Percentiles rank a stretch among this genome's conserved stretches.
These are phyloP conservation scores for Furcasterigmium sp. DNA, from an alignment of 2,329 filamentous ascomycete genomes.

Conservation along the genomic window DNA sequence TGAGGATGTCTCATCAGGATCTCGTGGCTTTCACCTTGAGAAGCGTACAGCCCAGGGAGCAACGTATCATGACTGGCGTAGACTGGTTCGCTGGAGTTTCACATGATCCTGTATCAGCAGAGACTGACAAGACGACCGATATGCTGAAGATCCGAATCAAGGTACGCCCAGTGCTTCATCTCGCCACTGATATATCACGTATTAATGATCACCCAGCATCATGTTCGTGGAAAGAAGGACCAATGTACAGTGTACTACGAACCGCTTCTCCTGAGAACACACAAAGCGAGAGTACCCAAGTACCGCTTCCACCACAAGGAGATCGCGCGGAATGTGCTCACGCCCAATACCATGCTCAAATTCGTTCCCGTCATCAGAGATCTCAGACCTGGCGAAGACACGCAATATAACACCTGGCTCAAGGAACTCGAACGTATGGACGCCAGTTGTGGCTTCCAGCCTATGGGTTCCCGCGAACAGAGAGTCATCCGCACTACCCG, in stretches of 20 bases:
- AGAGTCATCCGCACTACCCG: constrained; percentile 43
- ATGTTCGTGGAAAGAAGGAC: constrained; percentile 37
- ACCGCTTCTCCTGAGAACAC: constrained; percentile 42
- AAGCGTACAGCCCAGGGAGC: constrained; percentile 34
- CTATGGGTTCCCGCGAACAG: constrained; percentile 41
- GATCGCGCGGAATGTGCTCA: constrained; percentile 54
- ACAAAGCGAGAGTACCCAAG: constrained; percentile 46
- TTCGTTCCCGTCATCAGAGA: constrained; percentile 57
- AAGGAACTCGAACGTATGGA: constrained; percentile 54
- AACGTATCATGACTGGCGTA: constrained; percentile 32
- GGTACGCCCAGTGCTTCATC: constrained; percentile 23
- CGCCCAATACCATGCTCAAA: constrained; percentile 54
- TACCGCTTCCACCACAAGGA: constrained; percentile 57
- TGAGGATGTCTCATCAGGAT: constrained; percentile 38
- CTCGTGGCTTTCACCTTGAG: constrained; percentile 40
- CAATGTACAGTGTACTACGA: constrained; percentile 34
- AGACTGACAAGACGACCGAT: constrained; percentile 24
- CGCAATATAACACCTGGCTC: constrained; percentile 50
- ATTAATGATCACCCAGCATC: constrained; percentile 28
- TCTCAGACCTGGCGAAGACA: constrained; percentile 50
- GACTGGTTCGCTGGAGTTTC: constrained; percentile 44
- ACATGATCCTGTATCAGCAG: constrained; percentile 22
- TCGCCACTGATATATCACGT: neutral
- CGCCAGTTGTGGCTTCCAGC: constrained; percentile 50
- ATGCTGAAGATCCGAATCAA: constrained; percentile 47